Evolutionary conservation across 1,139 yeast species (phyloP).

Genomic region (Blastobotrys buckinghamii): DNA sequence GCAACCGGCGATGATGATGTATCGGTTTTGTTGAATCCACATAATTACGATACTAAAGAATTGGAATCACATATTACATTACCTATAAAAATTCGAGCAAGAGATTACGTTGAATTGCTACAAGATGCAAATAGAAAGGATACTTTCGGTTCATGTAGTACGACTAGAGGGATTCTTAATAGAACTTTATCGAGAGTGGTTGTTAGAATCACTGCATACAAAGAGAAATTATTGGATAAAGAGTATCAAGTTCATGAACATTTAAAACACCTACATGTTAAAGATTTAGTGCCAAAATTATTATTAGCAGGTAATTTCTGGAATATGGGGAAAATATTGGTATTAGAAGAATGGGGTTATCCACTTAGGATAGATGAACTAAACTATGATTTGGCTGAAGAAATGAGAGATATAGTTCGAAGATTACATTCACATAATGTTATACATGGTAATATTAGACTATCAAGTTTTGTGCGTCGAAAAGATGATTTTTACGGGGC

Average conservation of each 20-base stretch:
- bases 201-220: background rate
- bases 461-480: background rate
- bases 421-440: conserved; percentile 1
- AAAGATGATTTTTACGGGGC: background rate
- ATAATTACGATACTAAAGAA: background rate
- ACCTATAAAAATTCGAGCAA: conserved; percentile 2
- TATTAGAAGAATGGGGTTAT: conserved; percentile 1
- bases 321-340: conserved; percentile 5
- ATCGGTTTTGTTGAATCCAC: too few species aligned
- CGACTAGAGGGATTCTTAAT: background rate
- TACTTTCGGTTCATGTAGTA: background rate
- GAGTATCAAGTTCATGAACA: background rate
- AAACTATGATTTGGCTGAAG: background rate
- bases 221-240: background rate
- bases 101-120: background rate
- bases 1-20: too few species aligned
- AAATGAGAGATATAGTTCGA: background rate
- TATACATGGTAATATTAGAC: conserved; percentile 4
- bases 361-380: conserved; percentile 3
- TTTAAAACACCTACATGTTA: background rate
- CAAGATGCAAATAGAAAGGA: background rate
- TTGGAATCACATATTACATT: background rate
- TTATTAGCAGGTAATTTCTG: conserved; percentile 5
- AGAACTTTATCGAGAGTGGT: background rate
- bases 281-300: background rate